phyloP scores from a whole-genome alignment of 2,329 filamentous ascomycete genomes.

The Orbilia oligospora region DNA sequence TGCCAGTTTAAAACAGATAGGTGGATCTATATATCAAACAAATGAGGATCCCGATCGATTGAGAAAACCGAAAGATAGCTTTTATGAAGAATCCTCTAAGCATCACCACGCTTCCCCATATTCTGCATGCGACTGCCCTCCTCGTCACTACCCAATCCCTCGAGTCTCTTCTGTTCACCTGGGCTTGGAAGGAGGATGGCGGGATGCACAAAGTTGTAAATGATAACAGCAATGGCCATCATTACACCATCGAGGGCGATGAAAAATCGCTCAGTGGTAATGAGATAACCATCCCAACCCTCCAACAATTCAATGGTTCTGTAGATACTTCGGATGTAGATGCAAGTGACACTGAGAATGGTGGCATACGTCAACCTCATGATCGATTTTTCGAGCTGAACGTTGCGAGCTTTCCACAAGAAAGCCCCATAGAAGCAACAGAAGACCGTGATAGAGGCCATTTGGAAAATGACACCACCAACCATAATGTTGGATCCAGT shows the following conservation, averaged over 20 bases:
- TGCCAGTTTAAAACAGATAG: not conserved
- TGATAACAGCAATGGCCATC: constrained; percentile 69
- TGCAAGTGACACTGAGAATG: constrained; percentile 68
- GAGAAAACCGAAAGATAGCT: not conserved
- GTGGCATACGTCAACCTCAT: constrained; percentile 66
- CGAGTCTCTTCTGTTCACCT: constrained; percentile 32
- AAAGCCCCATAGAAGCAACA: constrained; percentile 70
- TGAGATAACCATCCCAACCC: constrained; percentile 71
- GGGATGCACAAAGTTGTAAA: constrained; percentile 70
- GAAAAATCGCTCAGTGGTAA: constrained; percentile 71
- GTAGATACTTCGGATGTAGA: constrained; percentile 71
- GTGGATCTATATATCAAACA: not conserved
- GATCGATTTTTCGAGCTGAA: constrained; percentile 49
- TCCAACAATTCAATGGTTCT: constrained; percentile 71
- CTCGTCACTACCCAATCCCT: constrained; percentile 44
- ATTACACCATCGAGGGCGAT: constrained; percentile 70
- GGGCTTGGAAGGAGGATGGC: constrained; percentile 66
- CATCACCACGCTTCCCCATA: constrained; percentile 40
- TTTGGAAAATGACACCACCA: constrained; percentile 74
- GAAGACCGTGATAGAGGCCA: constrained; percentile 73
- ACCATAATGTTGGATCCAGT: constrained; percentile 71
- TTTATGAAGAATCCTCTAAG: not conserved
- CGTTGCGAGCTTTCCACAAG: constrained; percentile 66
- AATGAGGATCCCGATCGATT: not conserved
- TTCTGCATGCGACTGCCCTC: constrained; percentile 24